A percentile compares a stretch with the other conserved stretches of the same genome.
Evolutionary conservation across 345 rosid genomes (phyloP).

Genomic region (Arabis alpina): DNA sequence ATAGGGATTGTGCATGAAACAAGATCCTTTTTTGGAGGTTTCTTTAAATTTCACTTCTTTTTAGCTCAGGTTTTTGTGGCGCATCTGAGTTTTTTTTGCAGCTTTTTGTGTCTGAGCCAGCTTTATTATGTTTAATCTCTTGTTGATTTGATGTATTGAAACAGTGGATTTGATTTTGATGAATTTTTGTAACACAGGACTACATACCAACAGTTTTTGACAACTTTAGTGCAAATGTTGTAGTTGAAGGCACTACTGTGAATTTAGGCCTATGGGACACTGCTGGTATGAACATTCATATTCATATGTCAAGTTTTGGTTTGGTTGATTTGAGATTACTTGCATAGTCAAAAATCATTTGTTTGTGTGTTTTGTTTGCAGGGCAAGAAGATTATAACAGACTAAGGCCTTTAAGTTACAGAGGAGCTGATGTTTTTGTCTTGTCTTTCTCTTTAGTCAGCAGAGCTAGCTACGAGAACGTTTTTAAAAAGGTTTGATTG

Average conservation of each 20-base stretch:
- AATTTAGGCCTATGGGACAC: constrained; percentile 98
- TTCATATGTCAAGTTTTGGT: constrained; percentile 6
- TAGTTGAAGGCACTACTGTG: constrained; percentile 90
- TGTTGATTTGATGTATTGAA: constrained; percentile 18
- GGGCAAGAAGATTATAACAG: constrained; percentile 99
- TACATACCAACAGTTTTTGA: constrained; percentile 96
- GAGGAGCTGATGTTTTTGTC: constrained; percentile 97
- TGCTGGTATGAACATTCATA: constrained; percentile 66
- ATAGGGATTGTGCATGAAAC: constrained; percentile 28
- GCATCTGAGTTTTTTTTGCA: constrained; percentile 54
- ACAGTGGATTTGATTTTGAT: constrained; percentile 30
- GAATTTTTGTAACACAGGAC: constrained; percentile 66
- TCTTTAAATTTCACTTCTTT: neutral
- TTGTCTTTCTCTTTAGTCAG: constrained; percentile 95
- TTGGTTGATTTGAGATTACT: constrained; percentile 6
- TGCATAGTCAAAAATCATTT: constrained; percentile 2
- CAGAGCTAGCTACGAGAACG: constrained; percentile 95
- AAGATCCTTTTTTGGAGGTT: constrained; percentile 8
- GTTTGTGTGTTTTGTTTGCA: constrained; percentile 36
- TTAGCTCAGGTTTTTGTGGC: constrained; percentile 23
- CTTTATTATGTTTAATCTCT: neutral
- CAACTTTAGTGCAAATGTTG: constrained; percentile 97
- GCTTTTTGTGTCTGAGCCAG: constrained; percentile 23
- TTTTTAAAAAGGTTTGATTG: constrained; percentile 76
- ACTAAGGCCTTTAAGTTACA: constrained; percentile 95